Base-by-base conservation (phyloP, 176 grass and related monocot species). In the Cenchrus americanus region DNA sequence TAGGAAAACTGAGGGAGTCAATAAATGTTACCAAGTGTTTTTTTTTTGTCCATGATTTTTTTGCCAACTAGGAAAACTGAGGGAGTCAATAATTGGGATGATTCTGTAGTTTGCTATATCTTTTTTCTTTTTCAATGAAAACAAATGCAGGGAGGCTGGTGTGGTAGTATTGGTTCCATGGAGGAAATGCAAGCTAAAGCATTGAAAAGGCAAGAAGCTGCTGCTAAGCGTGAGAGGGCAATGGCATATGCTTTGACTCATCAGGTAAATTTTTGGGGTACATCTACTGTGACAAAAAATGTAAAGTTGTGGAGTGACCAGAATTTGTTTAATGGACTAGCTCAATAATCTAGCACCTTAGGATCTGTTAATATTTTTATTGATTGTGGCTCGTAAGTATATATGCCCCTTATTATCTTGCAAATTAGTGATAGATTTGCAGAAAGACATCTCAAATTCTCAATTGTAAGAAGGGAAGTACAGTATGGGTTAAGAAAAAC, bases 211-310 rank as follows among this genome's bases (percentile, higher is more conserved):
- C 87, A 88, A 92, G 89, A 96, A 81, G 97, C 97, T 79, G 97
- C 91, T 81, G 97, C 88, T 21, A 99, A 94, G 75, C 91, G 93
- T 49, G 97, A 99, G 75, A 88, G 97, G 92, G 97, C 97, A 64
- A 99, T 99, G 91, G 97, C 93, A 21, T 99, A 99, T 77, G 97
- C 97, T 69, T 84, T 96, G 73, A 96, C 89, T 79, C 97, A 96
- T 87, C 97, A 99, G 97, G 97, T 99, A 92, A 79, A 12, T 78
- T 87, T 83, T 61, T 55, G 78, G 14, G 48, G 41, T 43, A 19
- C 18, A 81, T 53, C 42, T 66, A n/a, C 19, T 78, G 19, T 65
- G 47, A 57, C 62, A 24, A 51, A 61, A 52, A 80, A 48, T 80
- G 11, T 68, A 14, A 40, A 55, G 24, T 80, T 67, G 63, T 48